Conservation (phyloP, 2,329 filamentous ascomycete species). For the Alternaria infectoria region DNA sequence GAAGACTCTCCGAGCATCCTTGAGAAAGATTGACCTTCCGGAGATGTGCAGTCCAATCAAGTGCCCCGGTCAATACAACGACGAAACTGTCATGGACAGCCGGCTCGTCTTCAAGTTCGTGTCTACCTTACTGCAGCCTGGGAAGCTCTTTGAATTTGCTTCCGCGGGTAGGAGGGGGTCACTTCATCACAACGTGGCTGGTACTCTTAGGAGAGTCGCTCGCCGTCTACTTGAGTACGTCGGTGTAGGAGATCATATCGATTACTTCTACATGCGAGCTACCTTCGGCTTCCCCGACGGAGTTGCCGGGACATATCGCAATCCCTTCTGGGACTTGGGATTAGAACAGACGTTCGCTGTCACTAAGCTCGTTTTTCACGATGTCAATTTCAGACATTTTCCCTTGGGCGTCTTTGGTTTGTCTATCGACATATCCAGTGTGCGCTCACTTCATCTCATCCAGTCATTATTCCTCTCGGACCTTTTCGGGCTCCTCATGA, state of each 20-base stretch:
- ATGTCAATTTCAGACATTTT: background rate
- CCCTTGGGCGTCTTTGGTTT: background rate
- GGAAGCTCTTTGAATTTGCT: background rate
- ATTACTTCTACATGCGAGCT: background rate
- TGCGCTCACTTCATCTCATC: background rate
- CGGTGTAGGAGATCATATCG: background rate
- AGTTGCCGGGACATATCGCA: background rate
- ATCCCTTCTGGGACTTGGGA: background rate
- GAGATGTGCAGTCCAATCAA: background rate
- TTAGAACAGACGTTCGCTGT: background rate
- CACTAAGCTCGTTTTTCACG: background rate
- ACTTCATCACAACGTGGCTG: background rate
- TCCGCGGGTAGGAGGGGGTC: background rate
- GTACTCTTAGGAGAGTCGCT: background rate
- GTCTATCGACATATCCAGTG: background rate
- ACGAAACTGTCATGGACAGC: background rate
- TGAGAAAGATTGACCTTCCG: background rate
- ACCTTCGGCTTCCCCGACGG: background rate
- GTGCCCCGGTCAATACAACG: background rate
- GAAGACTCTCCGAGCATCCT: background rate
- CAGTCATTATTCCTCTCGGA: background rate
- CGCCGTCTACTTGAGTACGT: background rate
- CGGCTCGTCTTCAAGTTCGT: background rate
- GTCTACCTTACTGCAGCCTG: background rate
- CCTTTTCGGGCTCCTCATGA: background rate